These are phyloP conservation scores for Pseudophaeomoniella oleicola DNA, from an alignment of 2,329 filamentous ascomycete genomes.

Conservation along the genomic window DNA sequence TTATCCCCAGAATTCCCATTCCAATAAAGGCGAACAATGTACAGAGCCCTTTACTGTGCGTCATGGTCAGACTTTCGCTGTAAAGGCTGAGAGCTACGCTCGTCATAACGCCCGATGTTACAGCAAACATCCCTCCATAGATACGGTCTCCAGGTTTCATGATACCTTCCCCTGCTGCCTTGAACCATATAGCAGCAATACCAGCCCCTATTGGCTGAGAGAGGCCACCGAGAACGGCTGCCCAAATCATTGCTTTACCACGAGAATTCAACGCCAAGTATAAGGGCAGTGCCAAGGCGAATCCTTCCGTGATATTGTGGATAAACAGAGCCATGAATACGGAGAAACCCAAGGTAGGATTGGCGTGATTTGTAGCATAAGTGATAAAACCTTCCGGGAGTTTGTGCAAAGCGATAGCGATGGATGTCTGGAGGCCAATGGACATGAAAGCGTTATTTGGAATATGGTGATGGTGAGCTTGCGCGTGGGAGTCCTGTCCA, in stretches of 20 bases:
- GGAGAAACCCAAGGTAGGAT: constrained; percentile 71
- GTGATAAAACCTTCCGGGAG: constrained; percentile 80
- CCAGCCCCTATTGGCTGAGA: constrained; percentile 78
- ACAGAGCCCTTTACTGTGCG: constrained; percentile 63
- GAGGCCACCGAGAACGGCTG: constrained; percentile 67
- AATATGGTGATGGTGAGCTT: constrained; percentile 79
- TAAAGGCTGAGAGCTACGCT: constrained; percentile 84
- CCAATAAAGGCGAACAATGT: constrained; percentile 67
- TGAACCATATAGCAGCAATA: constrained; percentile 76
- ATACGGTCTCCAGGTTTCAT: constrained; percentile 37
- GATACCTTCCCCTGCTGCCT: constrained; percentile 42
- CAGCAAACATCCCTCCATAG: constrained; percentile 58
- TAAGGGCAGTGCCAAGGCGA: constrained; percentile 80
- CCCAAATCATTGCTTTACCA: constrained; percentile 69
- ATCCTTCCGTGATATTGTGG: constrained; percentile 96
- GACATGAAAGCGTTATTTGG: constrained; percentile 85
- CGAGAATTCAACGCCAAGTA: constrained; percentile 81
- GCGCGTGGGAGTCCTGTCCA: constrained; percentile 12
- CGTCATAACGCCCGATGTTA: constrained; percentile 88
- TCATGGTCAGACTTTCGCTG: constrained; percentile 68
- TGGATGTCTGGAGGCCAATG: constrained; percentile 88
- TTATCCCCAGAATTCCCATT: constrained; percentile 76
- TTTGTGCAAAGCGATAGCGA: constrained; percentile 92
- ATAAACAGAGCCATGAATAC: constrained; percentile 95
- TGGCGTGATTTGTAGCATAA: constrained; percentile 94